Base-by-base conservation (phyloP, 2,329 filamentous ascomycete genomes). In the Hypoxylon sp. region DNA sequence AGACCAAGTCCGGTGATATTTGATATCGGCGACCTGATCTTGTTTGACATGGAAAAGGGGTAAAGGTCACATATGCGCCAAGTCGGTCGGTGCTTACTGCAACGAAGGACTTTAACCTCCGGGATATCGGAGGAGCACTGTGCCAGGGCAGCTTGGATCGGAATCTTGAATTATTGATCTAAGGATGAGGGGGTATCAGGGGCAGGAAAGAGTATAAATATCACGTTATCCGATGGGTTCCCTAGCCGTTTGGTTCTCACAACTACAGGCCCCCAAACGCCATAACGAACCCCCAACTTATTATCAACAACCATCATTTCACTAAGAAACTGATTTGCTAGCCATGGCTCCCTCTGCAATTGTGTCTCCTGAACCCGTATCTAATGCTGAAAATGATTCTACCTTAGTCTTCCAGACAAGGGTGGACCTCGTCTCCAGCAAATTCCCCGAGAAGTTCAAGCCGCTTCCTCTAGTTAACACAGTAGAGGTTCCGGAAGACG, bases 351-450 rank as follows among this genome's bases (percentile, higher is more conserved):
- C 38, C 30, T 62, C 67, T 38, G 48, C 49, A 19, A 32, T 69
- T 5, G 21, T 51, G 17, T 25, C 53, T 25, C 19, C 21, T n/a
- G 70, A 70, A 34, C 56, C 60, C 17, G 32, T 67, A 36, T 67
- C 70, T 49, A 65, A 71, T 11, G 63, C 72, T 13, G 69, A 74
- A 53, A 51, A 58, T 43, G 57, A 72, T 38, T 65, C 73, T 48
- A 28, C 59, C 19, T 57, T 72, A 2, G n/a, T 70, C 32, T 41
- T 74, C 19, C 66, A 76, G 50, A 14, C 67, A 5, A 49, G 68
- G 23, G 50, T 57, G 38, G 70, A 72, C n/a, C 21, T 70, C 38
- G 63, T 64, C 32, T 50, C 69, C 6, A 57, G 43, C 58, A 68
- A 70, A 21, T 55, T 69, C 38, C 58, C 66, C 17, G 70, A 72